Percentiles rank a stretch among this genome's conserved stretches.
Evolutionary conservation across 208 protist genomes (phyloP).

Genomic region (Trypanosoma mega): DNA sequence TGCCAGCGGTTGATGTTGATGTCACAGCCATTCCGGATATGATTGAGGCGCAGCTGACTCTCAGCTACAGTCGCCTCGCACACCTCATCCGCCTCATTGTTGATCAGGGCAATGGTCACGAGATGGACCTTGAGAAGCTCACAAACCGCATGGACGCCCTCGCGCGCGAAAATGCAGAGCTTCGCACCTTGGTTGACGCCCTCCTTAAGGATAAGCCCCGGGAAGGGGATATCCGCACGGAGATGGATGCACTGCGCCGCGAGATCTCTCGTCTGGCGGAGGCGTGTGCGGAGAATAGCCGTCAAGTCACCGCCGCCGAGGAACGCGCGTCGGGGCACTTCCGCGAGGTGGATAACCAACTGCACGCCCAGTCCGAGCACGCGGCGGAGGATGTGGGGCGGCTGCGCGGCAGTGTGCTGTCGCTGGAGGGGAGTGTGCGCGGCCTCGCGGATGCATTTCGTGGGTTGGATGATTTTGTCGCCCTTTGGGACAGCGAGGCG

Average conservation of each 20-base stretch:
- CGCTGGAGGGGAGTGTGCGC: constrained; percentile 7
- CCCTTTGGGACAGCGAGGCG: constrained; percentile 49
- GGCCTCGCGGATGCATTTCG: constrained; percentile 21
- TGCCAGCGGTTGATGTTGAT: constrained; percentile 76
- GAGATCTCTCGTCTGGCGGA: constrained; percentile 15
- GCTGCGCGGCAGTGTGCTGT: background rate
- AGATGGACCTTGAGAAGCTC: constrained; percentile 70
- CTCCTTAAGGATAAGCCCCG: constrained; percentile 28
- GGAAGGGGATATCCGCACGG: constrained; percentile 16
- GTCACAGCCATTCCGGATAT: constrained; percentile 78
- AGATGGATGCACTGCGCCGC: constrained; percentile 20
- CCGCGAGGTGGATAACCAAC: background rate
- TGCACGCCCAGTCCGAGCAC: constrained; percentile 10
- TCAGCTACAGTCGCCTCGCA: constrained; percentile 85
- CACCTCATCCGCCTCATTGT: constrained; percentile 77
- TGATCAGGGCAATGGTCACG: constrained; percentile 83
- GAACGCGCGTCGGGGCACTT: constrained; percentile 1
- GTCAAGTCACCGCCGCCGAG: background rate
- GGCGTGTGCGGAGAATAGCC: constrained; percentile 16
- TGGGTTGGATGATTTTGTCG: constrained; percentile 39
- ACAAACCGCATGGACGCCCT: constrained; percentile 47
- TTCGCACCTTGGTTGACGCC: constrained; percentile 40
- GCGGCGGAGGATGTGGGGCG: constrained; percentile 19
- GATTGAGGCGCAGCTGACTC: constrained; percentile 88
- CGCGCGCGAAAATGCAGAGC: constrained; percentile 46